A percentile compares a stretch with the other conserved stretches of the same genome.
These are phyloP conservation scores for Podaxis sp. DNA, from an alignment of 768 basidiomycete genomes.

Conservation along the genomic window DNA sequence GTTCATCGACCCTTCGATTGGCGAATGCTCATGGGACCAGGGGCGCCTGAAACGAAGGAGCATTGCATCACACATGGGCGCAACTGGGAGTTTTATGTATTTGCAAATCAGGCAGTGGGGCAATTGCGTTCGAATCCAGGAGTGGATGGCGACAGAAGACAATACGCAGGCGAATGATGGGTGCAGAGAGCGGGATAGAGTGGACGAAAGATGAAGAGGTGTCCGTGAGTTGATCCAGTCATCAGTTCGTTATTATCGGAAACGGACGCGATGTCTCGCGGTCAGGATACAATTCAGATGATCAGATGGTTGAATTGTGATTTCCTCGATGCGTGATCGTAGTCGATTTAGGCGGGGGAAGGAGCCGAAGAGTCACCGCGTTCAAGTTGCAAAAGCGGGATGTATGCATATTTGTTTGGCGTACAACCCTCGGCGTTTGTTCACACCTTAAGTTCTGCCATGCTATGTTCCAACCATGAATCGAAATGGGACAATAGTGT, in stretches of 20 bases:
- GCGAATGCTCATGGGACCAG: neutral
- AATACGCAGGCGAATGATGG: neutral
- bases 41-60: neutral
- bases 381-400: neutral
- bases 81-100: neutral
- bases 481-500: neutral
- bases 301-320: neutral
- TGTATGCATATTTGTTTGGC: neutral
- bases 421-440: neutral
- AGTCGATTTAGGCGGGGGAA: neutral
- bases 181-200: neutral
- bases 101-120: neutral
- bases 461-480: neutral
- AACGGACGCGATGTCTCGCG: neutral
- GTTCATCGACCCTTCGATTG: neutral
- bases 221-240: neutral
- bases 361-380: slow-evolving; percentile 5
- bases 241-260: neutral
- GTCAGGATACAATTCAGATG: neutral
- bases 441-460: neutral
- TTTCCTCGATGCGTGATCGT: neutral
- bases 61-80: neutral
- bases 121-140: neutral
- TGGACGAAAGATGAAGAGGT: neutral
- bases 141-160: neutral